phyloP scores from a whole-genome alignment of 2,329 filamentous ascomycete species.

The Lecanicillium sp. region DNA sequence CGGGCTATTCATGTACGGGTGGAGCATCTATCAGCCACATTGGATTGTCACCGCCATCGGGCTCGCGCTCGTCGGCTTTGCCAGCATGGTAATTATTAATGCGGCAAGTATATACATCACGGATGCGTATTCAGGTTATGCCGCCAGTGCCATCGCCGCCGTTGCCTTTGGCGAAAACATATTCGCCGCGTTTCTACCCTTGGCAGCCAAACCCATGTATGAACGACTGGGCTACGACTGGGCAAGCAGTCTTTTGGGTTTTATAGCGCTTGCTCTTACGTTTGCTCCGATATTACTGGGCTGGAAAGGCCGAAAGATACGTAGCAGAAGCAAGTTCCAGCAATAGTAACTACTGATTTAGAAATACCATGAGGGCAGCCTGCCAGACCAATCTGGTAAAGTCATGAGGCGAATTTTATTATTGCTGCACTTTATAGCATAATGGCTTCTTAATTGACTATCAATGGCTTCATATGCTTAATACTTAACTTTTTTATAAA shows the following conservation, averaged over 20 bases:
- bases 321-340: conserved; percentile 11
- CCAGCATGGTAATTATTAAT: conserved; percentile 14
- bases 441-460: too few species aligned
- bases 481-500: too few species aligned
- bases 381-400: too few species aligned
- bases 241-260: conserved; percentile 14
- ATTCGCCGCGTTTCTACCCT: conserved; percentile 14
- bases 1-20: conserved; percentile 15
- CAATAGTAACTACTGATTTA: not conserved
- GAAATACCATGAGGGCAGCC: too few species aligned
- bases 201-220: conserved; percentile 16
- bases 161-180: conserved; percentile 16
- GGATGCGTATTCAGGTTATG: conserved; percentile 12
- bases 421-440: too few species aligned
- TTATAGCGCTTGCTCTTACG: conserved; percentile 12
- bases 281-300: conserved; percentile 12
- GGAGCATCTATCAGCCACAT: conserved; percentile 14
- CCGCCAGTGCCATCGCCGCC: conserved; percentile 15
- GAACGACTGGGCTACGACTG: conserved; percentile 10
- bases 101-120: conserved; percentile 15
- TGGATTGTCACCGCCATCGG: conserved; percentile 14
- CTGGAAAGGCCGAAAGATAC: conserved; percentile 8
- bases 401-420: too few species aligned
- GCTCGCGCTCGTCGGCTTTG: conserved; percentile 13
- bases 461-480: too few species aligned